Conservation (phyloP, 257 asterid genomes). For the Solanum etuberosum region DNA sequence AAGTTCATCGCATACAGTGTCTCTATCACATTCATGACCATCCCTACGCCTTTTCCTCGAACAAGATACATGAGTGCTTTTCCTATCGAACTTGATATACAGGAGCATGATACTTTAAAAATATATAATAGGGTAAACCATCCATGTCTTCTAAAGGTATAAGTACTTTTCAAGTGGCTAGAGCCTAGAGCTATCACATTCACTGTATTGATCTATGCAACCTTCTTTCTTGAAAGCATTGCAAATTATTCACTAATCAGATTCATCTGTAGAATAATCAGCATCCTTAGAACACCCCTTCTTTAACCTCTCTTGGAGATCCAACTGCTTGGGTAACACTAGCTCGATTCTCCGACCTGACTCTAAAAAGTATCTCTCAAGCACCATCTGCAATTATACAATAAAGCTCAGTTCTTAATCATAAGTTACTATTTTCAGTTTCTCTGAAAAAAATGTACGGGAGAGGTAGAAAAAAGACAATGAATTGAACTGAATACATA, state of each 20-base stretch:
- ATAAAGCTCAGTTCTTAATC: neutral
- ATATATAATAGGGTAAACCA: neutral
- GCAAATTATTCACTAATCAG: neutral
- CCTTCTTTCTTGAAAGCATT: neutral
- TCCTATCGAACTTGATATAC: neutral
- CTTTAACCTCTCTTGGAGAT: constrained; percentile 48
- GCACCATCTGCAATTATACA: constrained; percentile 48
- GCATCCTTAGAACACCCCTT: constrained; percentile 42
- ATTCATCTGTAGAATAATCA: constrained; percentile 31
- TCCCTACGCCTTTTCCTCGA: neutral
- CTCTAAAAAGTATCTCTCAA: constrained; percentile 59
- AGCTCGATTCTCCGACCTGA: constrained; percentile 57
- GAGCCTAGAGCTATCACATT: neutral
- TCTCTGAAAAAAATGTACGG: neutral
- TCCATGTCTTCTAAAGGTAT: neutral
- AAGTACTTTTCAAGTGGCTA: neutral
- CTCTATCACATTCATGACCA: neutral
- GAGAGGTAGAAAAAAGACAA: neutral
- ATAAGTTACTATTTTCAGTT: neutral
- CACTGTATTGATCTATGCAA: neutral
- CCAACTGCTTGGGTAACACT: constrained; percentile 63
- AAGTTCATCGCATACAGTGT: neutral
- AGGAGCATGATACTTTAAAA: neutral
- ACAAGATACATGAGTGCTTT: neutral
- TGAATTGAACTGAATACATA: constrained; percentile 9